Base-by-base conservation (phyloP, 495 filamentous ascomycete species). In the Trichoderma parareesei region DNA sequence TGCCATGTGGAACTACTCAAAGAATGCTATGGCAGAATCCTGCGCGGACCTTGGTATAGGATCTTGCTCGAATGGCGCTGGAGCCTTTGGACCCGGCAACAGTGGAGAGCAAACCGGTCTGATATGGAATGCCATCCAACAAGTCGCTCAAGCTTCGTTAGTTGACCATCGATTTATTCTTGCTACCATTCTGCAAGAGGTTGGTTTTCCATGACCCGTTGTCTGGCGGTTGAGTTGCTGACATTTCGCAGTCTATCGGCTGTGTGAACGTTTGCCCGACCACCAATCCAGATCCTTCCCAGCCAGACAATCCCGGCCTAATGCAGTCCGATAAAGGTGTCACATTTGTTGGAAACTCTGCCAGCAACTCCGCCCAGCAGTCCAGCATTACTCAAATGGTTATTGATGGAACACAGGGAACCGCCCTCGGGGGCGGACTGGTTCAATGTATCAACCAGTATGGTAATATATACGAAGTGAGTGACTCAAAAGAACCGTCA, bases 141-240 rank as follows among this genome's bases (percentile, higher is more conserved):
- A 67, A n/a, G 74, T 84, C 16, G 71, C 81, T 10, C 33, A 40
- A 1, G 66, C 67, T 5, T 73, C 78, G 20, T 71, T 74, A 16
- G 70, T 86, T 33, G 80, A 84, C 64, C 60, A 62, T 38, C 71
- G 73, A 60, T 76, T 73, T 66, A 74, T 80, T 65, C 69, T 78
- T 18, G 71, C 71, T 60, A 74, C 84, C 63, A 69, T 86, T 49
- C 79, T 87, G 75, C 84, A 87, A 71, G 84, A 87, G 67, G 71
- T 76, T 46, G 3, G 6, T 57, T 14, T 13, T 35, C 14, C 10
- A 4, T 13, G 9, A 35, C 16, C 27, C 20, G 37, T 57, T 5
- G 14, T 57, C 13, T 37, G 18, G 6, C n/a, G 33, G 10, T 11
- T 2, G 6, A 37, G 35, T 14, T 37, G 2, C 53, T 57, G 16